Conservation (phyloP, 2,329 filamentous ascomycete genomes). For the Exophiala calicioides region DNA sequence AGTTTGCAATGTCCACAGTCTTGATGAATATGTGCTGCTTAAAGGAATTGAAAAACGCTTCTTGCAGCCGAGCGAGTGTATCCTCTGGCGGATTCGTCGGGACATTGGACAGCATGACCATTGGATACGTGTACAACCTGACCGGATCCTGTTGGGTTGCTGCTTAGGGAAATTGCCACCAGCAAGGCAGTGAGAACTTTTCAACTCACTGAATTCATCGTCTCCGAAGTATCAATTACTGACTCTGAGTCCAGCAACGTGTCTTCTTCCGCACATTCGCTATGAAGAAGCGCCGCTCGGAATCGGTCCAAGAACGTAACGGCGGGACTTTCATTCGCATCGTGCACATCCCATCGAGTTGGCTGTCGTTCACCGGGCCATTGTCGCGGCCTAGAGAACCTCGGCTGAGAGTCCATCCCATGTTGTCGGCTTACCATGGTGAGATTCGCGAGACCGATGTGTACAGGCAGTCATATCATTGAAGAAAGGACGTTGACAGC, state of each 20-base stretch:
- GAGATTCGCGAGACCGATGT: conserved; percentile 1
- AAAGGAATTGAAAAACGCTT: conserved; percentile 9
- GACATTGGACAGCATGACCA: conserved; percentile 15
- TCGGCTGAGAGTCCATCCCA: neutral
- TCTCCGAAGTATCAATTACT: conserved; percentile 5
- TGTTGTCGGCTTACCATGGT: neutral
- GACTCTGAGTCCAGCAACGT: conserved; percentile 6
- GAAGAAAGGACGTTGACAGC: too few relatives aligned
- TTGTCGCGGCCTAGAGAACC: conserved; percentile 8
- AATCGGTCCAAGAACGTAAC: conserved; percentile 13
- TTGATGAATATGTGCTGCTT: conserved; percentile 16
- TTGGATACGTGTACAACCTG: conserved; percentile 18
- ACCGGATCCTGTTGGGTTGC: conserved; percentile 2
- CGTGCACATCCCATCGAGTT: conserved; percentile 13
- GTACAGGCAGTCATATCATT: too few relatives aligned
- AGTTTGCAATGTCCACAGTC: conserved; percentile 2
- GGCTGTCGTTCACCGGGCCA: conserved; percentile 17
- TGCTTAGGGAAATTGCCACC: conserved; percentile 2
- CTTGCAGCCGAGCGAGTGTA: conserved; percentile 8
- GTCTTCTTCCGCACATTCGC: conserved; percentile 10
- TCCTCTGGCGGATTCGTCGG: conserved; percentile 5
- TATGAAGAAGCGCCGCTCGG: conserved; percentile 9
- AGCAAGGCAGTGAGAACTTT: too few relatives aligned
- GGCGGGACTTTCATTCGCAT: conserved; percentile 12
- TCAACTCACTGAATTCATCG: too few relatives aligned